phyloP scores from a whole-genome alignment of 495 filamentous ascomycete species.

The Aspergillus sclerotioniger region DNA sequence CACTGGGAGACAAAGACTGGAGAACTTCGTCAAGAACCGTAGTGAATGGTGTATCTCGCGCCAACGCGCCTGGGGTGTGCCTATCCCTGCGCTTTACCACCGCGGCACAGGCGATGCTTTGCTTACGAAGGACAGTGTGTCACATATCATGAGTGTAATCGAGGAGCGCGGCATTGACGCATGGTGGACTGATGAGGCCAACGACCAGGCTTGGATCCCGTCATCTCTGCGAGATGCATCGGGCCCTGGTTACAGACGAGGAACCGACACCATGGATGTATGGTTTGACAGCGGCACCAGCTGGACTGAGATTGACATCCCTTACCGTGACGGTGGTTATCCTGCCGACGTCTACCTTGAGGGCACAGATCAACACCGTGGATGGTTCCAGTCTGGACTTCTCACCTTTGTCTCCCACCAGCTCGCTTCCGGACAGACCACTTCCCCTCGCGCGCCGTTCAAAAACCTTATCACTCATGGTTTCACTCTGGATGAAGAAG shows the following conservation, averaged over 20 bases:
- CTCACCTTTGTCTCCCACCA: constrained; percentile 74
- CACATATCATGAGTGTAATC: constrained; percentile 80
- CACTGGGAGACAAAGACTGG: constrained; percentile 65
- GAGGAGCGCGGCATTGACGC: constrained; percentile 75
- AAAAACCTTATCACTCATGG: constrained; percentile 88
- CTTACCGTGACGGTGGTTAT: constrained; percentile 45
- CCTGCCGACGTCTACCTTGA: constrained; percentile 89
- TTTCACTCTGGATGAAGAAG: constrained; percentile 83
- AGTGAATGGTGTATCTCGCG: constrained; percentile 99
- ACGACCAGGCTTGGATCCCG: constrained; percentile 74
- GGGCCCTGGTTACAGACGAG: constrained; percentile 57
- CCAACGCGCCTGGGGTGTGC: constrained; percentile 93
- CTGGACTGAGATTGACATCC: constrained; percentile 64
- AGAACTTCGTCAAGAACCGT: constrained; percentile 79
- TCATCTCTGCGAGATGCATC: constrained; percentile 46
- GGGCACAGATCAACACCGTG: constrained; percentile 91
- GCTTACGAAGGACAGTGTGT: constrained; percentile 73
- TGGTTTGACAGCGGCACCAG: constrained; percentile 99
- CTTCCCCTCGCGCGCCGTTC: constrained; percentile 62
- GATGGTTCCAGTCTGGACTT: constrained; percentile 99
- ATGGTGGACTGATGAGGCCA: constrained; percentile 83
- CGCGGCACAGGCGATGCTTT: constrained; percentile 63
- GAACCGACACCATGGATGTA: constrained; percentile 98
- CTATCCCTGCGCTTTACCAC: constrained; percentile 88
- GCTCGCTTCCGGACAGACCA: constrained; percentile 37